Evolutionary conservation across 495 filamentous ascomycete genomes (phyloP).

Genomic region (Lasiosphaeria ovina): DNA sequence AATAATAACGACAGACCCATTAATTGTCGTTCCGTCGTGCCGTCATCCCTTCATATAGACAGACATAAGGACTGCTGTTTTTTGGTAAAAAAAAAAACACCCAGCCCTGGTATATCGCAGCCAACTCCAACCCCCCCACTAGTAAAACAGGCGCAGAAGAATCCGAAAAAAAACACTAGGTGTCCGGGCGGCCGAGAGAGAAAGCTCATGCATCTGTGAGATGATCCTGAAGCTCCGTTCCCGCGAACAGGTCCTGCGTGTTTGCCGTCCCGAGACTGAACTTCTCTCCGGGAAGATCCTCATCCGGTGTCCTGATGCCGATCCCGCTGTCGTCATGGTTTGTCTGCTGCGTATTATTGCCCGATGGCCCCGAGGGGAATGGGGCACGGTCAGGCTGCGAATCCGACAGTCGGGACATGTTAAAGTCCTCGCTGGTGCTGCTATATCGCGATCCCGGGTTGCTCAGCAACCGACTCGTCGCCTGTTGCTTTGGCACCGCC

Average conservation of each 20-base stretch:
- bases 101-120: not conserved
- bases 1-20: not conserved
- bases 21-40: constrained; percentile 11
- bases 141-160: constrained; percentile 5
- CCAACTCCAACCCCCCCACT: constrained; percentile 3
- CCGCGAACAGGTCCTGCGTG: constrained; percentile 30
- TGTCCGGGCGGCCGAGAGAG: not conserved
- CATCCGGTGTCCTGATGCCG: constrained; percentile 60
- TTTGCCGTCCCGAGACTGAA: constrained; percentile 40
- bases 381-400: constrained; percentile 43
- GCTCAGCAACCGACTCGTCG: constrained; percentile 24
- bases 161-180: not conserved
- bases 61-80: not conserved
- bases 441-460: constrained; percentile 41
- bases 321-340: constrained; percentile 70
- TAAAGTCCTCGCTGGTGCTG: constrained; percentile 45
- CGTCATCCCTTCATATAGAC: constrained; percentile 12
- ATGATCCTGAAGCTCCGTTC: constrained; percentile 26
- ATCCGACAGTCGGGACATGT: constrained; percentile 33
- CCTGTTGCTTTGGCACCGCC: constrained; percentile 28
- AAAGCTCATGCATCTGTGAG: constrained; percentile 12
- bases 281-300: constrained; percentile 55
- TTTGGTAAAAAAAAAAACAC: not conserved
- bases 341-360: constrained; percentile 26
- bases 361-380: constrained; percentile 36